Evolutionary conservation across 106 monocot species (phyloP), one percentile per base, ranked within the genome.

Genomic region (Hemerocallis citrina): DNA sequence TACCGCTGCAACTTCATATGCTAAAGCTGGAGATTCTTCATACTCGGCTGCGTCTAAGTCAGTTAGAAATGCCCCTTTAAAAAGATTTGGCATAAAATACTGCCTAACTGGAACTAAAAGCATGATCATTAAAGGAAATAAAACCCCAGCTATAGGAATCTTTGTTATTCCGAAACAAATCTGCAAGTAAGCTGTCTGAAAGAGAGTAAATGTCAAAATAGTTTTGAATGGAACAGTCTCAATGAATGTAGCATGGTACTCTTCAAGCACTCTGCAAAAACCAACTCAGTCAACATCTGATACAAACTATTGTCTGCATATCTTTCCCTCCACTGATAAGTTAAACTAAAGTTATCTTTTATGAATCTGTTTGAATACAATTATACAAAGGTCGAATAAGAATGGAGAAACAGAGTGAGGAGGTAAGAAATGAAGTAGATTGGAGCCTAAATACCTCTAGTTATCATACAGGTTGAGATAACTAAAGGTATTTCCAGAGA

Each of bases 51-150:
- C 90, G 57, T 91, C 90, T 16, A 91, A 58, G 16, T 91, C 90
- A 24, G 81, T 76, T 12, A 91, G 79, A 47, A 79, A 76, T 38
- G 79, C 82, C 22, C 79, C 90, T 74, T 91, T 91, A 71, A 91
- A 91, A 47, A 91, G 67, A 50, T 74, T 91, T 40, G 90, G 90
- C 40, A 91, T 78, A 35, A 82, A 24, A 55, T 91, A 91, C 38
- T 91, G 90, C 34, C 90, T 81, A 10, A 77, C 85, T 48, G 90
- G 90, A 36, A 91, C 82, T 35, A 91, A 41, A 38, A 91, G 85
- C 90, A 91, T 91, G 77, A 91, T 91, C 85, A 91, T 73, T 1
- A 91, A 73, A 17, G 90, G 90, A 23, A 91, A 91, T 25, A 91
- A 74, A 42, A 91, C 85, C 7, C 90, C 90, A 4, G 90, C 85